Conservation (phyloP, 352 stramenopile genomes). For the Pythium scleroteichum region DNA sequence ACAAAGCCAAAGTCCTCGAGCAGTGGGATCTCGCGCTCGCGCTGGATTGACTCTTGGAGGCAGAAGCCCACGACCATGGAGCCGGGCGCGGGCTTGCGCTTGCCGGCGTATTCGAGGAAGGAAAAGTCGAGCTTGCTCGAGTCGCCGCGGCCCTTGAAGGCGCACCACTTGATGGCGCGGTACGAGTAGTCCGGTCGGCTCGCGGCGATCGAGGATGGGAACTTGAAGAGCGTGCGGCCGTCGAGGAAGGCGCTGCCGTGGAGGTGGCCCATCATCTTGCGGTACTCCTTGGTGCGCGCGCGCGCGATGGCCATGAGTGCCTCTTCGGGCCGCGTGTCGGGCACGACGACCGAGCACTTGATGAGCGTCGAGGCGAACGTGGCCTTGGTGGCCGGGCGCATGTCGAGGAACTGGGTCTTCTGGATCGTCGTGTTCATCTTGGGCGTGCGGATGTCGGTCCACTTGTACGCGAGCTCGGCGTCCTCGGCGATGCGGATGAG, state of each 20-base stretch:
- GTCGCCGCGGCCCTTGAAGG: conserved; percentile 41
- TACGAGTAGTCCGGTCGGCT: conserved; percentile 59
- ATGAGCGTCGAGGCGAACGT: conserved; percentile 58
- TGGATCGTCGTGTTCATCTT: conserved; percentile 36
- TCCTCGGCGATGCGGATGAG: conserved; percentile 81
- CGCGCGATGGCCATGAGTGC: conserved; percentile 55
- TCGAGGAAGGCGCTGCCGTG: conserved; percentile 68
- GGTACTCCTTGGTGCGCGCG: conserved; percentile 61
- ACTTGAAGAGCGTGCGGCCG: conserved; percentile 61
- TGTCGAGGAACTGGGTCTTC: conserved; percentile 67
- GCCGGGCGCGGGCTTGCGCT: conserved; percentile 43
- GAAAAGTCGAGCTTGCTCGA: conserved; percentile 67
- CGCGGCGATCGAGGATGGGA: conserved; percentile 44
- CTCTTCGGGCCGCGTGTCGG: conserved; percentile 55
- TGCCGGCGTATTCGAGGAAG: conserved; percentile 75
- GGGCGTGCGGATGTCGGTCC: conserved; percentile 35
- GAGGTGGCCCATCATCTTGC: conserved; percentile 54
- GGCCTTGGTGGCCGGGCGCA: conserved; percentile 46
- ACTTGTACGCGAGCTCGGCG: conserved; percentile 78
- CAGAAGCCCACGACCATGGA: conserved; percentile 74
- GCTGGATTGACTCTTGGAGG: conserved; percentile 66
- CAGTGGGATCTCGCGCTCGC: conserved; percentile 59
- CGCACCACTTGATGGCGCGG: conserved; percentile 77
- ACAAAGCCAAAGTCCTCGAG: conserved; percentile 63
- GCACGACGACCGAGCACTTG: conserved; percentile 58